Base-by-base conservation (phyloP, 1,284 basidiomycete species). In the Cryptococcus sp. region DNA sequence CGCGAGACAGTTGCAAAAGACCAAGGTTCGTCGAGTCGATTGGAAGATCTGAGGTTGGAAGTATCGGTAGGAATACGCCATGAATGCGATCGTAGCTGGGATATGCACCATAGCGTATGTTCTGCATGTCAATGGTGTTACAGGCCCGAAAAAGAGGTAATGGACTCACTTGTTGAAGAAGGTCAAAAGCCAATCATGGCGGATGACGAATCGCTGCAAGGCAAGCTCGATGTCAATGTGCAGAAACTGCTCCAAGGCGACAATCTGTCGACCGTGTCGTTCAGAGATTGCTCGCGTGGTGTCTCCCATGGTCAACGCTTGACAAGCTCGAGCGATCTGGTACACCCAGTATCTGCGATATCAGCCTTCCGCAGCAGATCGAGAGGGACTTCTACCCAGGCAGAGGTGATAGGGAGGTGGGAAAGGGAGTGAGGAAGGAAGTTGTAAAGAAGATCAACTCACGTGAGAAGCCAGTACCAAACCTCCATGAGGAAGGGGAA, bases 71-170 rank as follows among this genome's bases (percentile, higher is more conserved):
- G 64, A 62, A 47, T 69, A 71, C 19, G 51, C 66, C 50, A 72
- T 63, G 58, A 68, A 72, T 28, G 59, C 56, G 51, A 72, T 71
- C 5, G 69, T 72, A 3, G 69, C 70, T 18, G 70, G 70, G 36
- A 72, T 71, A 49, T 71, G 69, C 23, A 72, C 66, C 65, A 70
- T 70, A 18, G 70, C 66, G 56, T 72, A 72, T 23, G 68, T 67
- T 49, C 66, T 66, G 45, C n/a, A n/a, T 24, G 25, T 3, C 11
- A 14, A 36, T 14, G 18, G 14, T 18, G 18, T 16, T 33, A 21
- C 5, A 25, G 41, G 21, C 6, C 7, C 18, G 16, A 22, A 19
- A 23, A 18, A 40, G 19, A 18, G 4, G 12, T 3, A 26, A 24
- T 26, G 14, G 9, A 54, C 63, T 49, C 45, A 66, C 64, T 66